Evolutionary conservation across 2,329 filamentous ascomycete species (phyloP), one percentile per base, ranked within the genome.

Genomic region (Drechslerella stenobrocha): DNA sequence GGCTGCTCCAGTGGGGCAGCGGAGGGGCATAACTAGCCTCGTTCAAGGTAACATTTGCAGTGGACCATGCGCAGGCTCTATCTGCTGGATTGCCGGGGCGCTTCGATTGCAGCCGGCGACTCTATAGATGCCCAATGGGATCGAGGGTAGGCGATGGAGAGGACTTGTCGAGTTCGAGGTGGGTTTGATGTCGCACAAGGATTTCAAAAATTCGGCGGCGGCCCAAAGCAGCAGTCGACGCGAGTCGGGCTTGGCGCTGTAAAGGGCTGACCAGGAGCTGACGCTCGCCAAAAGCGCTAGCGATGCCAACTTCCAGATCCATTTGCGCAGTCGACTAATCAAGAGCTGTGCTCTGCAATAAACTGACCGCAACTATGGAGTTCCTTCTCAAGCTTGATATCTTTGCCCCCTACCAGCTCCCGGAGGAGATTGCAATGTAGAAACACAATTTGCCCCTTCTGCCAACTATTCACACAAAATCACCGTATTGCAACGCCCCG

Each of bases 11-110:
- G 63, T 22, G 63, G 55, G 63, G 40, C 63, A 60, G 44, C 55
- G 63, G 63, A 60, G 63, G 63, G 63, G 63, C 63, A 67, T 67
- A 59, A 67, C 61, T 34, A 56, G 45, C 55, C 44, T 24, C 32
- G 18, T 18, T 60, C 52, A 55, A 52, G 28, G 50, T 51, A 50
- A 37, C 63, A 67, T 67, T 55, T 60, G 55, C 63, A 45, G 55
- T 55, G 58, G 40, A 28, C 52, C 44, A 42, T 67, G 63, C 55
- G 63, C 63, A 57, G 35, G 28, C 24, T 59, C 28, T 24, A 26
- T 23, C 44, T 9, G 2, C 28, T 23, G 15, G 15, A 42, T 20
- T 42, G 37, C 13, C 13, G 15, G 4, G 15, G 37, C 3, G 37
- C 6, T 28, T 30, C 8, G 40, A 46, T 47, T 37, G 28, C n/a